Evolutionary conservation across 2,329 filamentous ascomycete genomes (phyloP).

Genomic region (Colletotrichum sp.): DNA sequence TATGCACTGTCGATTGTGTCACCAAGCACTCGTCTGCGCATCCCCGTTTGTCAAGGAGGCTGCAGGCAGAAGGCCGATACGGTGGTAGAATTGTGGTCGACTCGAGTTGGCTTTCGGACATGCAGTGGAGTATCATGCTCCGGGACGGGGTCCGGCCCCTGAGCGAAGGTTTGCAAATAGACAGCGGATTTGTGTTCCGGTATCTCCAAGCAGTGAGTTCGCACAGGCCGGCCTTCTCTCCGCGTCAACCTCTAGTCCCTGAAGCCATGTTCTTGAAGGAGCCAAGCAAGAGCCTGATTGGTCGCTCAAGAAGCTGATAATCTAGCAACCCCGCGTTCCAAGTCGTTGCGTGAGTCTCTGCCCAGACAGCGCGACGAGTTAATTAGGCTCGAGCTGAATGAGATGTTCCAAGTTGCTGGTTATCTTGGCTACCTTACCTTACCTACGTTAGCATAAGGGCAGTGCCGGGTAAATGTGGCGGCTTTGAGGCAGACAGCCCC

Average conservation of each 20-base stretch:
- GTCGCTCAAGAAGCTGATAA: neutral
- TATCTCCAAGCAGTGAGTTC: neutral
- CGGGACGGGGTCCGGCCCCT: neutral
- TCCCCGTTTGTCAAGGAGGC: neutral
- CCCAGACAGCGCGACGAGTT: neutral
- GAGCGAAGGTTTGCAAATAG: neutral
- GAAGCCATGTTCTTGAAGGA: neutral
- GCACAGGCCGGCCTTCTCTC: neutral
- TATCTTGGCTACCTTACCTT: neutral
- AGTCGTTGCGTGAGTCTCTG: neutral
- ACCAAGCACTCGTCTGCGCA: neutral
- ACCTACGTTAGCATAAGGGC: neutral
- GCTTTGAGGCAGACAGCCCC: neutral
- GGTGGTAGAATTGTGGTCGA: neutral
- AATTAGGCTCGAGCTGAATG: neutral
- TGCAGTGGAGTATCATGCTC: neutral
- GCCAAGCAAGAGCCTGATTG: conserved; percentile 1
- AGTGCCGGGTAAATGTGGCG: conserved; percentile 25
- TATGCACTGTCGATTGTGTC: neutral
- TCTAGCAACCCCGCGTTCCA: neutral
- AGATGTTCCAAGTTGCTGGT: neutral
- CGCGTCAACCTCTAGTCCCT: neutral
- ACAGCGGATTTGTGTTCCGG: neutral
- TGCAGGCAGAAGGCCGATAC: neutral
- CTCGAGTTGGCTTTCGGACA: neutral